Evolutionary conservation across 2,329 filamentous ascomycete species (phyloP), one percentile per base, ranked within the genome.

Genomic region (Xylariomycetidae sp.): DNA sequence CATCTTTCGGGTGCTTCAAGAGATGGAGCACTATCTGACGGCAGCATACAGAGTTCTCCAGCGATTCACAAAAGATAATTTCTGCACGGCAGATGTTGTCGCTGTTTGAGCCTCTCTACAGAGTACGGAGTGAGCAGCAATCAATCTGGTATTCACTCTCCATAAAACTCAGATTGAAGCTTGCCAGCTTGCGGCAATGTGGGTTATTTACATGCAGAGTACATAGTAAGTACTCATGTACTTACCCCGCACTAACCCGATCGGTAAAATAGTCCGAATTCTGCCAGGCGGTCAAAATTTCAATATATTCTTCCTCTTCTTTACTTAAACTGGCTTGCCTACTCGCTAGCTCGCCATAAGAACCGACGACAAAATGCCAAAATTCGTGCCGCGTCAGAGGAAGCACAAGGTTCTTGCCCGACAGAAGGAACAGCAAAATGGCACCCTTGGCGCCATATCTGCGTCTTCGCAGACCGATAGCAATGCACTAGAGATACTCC

Each of bases 331-430:
- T 30, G 27, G 22, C 16, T 23, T n/a, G n/a, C 8, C 20, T 23
- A 8, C n/a, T 23, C 8, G 8, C 8, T 23, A 23, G 20, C 20
- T n/a, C 20, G n/a, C n/a, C 20, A 23, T 23, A 8, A n/a, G n/a
- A n/a, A n/a, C n/a, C n/a, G n/a, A n/a, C 20, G 16, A 18, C 36
- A 58, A 49, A 12, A 76, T 76, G 71, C 62, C 62, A 48, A 63
- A 72, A 50, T 82, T 79, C 43, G 73, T 81, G 2, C 76, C 79
- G 23, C 68, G 79, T 16, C 75, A 81, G 62, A 68, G 80, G 40
- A 84, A 84, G 61, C 79, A 82, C 57, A 82, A 77, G 51, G 79
- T 78, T 23, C 66, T 85, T 14, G 83, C 82, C 18, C 77, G 82
- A 25, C 66, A 77, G 49, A 73, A 73, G 52, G 64, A 66, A 30